A percentile compares a stretch with the other conserved stretches of the same genome.
phyloP scores from a whole-genome alignment of 2,329 filamentous ascomycete genomes.

The Fusarium abutilonis region DNA sequence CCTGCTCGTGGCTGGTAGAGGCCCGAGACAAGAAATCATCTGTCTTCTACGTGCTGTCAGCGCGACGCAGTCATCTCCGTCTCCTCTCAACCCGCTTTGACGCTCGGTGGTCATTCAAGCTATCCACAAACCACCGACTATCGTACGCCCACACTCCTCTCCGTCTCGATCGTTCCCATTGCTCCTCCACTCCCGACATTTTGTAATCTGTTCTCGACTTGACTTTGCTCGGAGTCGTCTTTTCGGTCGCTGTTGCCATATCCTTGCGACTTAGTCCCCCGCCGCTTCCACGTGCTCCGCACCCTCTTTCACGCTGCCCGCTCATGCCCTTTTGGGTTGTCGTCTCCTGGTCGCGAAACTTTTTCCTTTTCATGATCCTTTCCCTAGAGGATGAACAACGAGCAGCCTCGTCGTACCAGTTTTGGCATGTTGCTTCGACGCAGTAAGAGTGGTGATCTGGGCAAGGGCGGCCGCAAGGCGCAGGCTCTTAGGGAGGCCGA shows the following conservation, averaged over 20 bases:
- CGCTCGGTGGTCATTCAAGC: constrained; percentile 11
- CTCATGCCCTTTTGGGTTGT: constrained; percentile 32
- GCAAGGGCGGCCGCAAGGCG: constrained; percentile 68
- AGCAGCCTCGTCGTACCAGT: constrained; percentile 53
- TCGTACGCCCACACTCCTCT: constrained; percentile 20
- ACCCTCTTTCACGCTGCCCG: constrained; percentile 32
- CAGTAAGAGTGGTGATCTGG: constrained; percentile 73
- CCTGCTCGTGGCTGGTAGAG: constrained; percentile 19
- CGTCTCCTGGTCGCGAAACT: constrained; percentile 34
- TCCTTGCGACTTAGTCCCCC: constrained; percentile 27
- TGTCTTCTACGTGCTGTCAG: constrained; percentile 11
- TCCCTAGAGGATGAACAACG: constrained; percentile 47
- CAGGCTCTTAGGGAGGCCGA: constrained; percentile 63
- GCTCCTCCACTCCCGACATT: constrained; percentile 22
- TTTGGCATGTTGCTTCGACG: constrained; percentile 72
- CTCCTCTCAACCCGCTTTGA: constrained; percentile 25
- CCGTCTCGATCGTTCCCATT: constrained; percentile 26
- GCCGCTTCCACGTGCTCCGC: constrained; percentile 40
- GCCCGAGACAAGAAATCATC: constrained; percentile 5
- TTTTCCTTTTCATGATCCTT: constrained; percentile 42
- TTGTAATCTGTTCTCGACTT: constrained; percentile 35
- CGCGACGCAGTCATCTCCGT: constrained; percentile 7
- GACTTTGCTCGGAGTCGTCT: constrained; percentile 12
- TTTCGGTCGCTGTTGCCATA: constrained; percentile 26
- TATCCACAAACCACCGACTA: constrained; percentile 21